Evolutionary conservation across 169 alveolate genomes (phyloP), one percentile per base, ranked within the genome.

Genomic region (Eimeria falciformis): DNA sequence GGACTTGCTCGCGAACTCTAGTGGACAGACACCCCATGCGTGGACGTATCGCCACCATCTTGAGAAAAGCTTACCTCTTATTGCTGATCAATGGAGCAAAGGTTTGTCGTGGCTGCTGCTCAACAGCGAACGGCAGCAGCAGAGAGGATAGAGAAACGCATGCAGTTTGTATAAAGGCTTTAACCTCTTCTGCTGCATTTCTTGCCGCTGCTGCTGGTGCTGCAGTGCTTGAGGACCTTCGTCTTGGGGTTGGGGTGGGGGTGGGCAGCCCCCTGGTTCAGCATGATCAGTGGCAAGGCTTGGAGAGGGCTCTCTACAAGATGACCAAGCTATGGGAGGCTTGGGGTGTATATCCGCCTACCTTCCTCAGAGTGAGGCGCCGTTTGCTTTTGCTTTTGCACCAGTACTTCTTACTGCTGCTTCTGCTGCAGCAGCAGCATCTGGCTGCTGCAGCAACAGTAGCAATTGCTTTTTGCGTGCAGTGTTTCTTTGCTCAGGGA

Each of bases 1-100:
- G 45, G 97, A 95, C 88, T 77, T 95, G 66, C 81, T 95, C 23
- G 92, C 91, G 92, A 95, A 95, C 91, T 91, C 96, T 33, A 92
- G 95, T 55, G 90, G 92, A 29, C 94, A 93, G 69, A 82, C 93
- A 82, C 93, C 90, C 17, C 92, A 94, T 21, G 95, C 97, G 25
- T 94, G 96, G 96, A 69, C 97, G 37, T 95, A 94, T 85, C 56
- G 96, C 9, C 91, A 91, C 56, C 93, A 90, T 69, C 71, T 95
- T 23, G 96, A 95, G 81, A 95, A 95, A 55, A 88, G 84, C 71
- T 75, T 95, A 21, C 96, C 96, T 23, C 83, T 82, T 40, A 95
- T 95, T 82, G 91, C 94, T 53, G 90, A 66, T 45, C 88, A 91
- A 90, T 93, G 94, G 92, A 65, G 95, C 50, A 88, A 93, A 71